Evolutionary conservation across 331 rosid species (phyloP).

Genomic region (Acacia concinna): DNA sequence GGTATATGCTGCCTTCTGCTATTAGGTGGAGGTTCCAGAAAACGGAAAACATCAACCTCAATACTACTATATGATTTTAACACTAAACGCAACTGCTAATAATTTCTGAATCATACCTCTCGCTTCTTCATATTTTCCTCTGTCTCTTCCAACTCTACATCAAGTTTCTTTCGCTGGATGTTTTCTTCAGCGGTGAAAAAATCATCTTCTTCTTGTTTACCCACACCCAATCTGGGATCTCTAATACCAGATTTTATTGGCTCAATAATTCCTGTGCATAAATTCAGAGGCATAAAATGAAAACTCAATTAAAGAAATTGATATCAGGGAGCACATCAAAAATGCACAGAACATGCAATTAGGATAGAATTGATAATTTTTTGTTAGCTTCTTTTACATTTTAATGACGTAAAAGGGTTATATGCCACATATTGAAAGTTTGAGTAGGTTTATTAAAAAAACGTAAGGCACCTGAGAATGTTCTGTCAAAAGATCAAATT

Average conservation of each 20-base stretch:
- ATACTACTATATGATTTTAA: slow-evolving; percentile 44
- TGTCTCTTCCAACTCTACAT: slow-evolving; percentile 81
- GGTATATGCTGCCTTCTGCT: slow-evolving; percentile 97
- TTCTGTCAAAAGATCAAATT: no score
- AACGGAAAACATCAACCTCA: slow-evolving; percentile 83
- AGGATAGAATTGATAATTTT: no score
- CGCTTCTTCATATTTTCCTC: slow-evolving; percentile 80
- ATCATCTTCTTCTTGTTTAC: slow-evolving; percentile 92
- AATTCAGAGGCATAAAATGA: slow-evolving; percentile 8
- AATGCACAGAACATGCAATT: neutral
- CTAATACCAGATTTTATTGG: slow-evolving; percentile 94
- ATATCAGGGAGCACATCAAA: slow-evolving; percentile 9
- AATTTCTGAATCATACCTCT: slow-evolving; percentile 64
- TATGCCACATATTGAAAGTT: no score
- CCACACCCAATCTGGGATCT: slow-evolving; percentile 89
- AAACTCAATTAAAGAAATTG: slow-evolving; percentile 9
- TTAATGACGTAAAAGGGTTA: no score
- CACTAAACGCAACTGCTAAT: slow-evolving; percentile 33
- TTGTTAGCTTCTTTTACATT: no score
- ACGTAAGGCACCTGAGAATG: no score
- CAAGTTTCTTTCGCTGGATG: slow-evolving; percentile 83
- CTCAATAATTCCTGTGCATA: slow-evolving; percentile 65
- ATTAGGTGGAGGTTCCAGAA: slow-evolving; percentile 73
- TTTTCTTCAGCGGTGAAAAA: slow-evolving; percentile 92
- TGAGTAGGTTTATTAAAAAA: no score